Evolutionary conservation across 768 basidiomycete species (phyloP).

Genomic region (Kwoniella shandongensis): DNA sequence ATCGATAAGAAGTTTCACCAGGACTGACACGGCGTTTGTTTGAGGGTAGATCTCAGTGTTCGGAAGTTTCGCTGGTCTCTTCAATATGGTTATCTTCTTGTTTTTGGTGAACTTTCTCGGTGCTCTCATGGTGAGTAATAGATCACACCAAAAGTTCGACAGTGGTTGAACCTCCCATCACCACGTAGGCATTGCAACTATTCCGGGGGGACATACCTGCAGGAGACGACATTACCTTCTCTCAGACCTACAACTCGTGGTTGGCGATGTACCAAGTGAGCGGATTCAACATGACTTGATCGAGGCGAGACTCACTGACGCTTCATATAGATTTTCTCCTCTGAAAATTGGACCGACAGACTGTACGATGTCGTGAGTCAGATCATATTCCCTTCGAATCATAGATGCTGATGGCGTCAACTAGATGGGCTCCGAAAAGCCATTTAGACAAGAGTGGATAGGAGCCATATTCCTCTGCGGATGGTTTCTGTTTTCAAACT

Average conservation of each 20-base stretch:
- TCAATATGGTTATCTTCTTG: constrained; percentile 89
- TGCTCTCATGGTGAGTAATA: constrained; percentile 67
- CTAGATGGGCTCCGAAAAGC: constrained; percentile 63
- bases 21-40: neutral
- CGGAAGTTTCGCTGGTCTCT: constrained; percentile 84
- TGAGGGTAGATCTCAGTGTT: constrained; percentile 70
- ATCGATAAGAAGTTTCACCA: neutral
- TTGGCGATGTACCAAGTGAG: constrained; percentile 69
- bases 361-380: constrained; percentile 31
- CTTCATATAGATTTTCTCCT: constrained; percentile 82
- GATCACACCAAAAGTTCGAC: neutral
- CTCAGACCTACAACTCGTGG: constrained; percentile 79
- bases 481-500: constrained; percentile 92
- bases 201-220: constrained; percentile 74
- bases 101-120: constrained; percentile 82
- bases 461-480: constrained; percentile 69
- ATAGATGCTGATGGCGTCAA: constrained; percentile 63
- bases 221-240: constrained; percentile 65
- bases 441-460: constrained; percentile 68
- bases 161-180: too few species aligned
- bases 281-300: neutral
- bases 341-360: constrained; percentile 71
- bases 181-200: constrained; percentile 64
- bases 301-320: neutral
- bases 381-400: neutral